Conservation (phyloP, 169 alveolate genomes). For the Plasmodium chabaudi region DNA sequence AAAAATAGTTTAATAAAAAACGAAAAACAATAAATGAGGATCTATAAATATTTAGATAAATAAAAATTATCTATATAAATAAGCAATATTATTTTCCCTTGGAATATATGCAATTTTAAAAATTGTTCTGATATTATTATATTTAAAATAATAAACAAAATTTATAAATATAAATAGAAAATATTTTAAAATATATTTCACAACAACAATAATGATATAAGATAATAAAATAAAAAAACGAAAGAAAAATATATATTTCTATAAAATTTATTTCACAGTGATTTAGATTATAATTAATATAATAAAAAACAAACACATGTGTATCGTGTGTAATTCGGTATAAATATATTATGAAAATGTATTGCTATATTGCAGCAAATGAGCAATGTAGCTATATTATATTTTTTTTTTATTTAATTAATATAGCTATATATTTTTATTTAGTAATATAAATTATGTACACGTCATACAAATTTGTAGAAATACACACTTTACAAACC, state of each 20-base stretch:
- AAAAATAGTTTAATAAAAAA: conserved; percentile 3
- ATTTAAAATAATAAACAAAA: conserved; percentile 22
- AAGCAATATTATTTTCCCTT: not conserved
- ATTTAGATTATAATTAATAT: not conserved
- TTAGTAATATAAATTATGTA: conserved; percentile 23
- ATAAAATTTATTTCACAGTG: conserved; percentile 9
- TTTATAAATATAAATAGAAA: conserved; percentile 36
- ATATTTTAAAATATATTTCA: conserved; percentile 24
- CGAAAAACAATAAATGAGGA: conserved; percentile 6
- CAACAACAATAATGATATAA: conserved; percentile 10
- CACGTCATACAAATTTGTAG: conserved; percentile 18
- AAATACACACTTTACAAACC: conserved; percentile 2
- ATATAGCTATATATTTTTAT: conserved; percentile 5
- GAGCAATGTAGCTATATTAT: not conserved
- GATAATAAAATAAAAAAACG: conserved; percentile 23
- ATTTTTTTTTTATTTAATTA: too few species aligned
- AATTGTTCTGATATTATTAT: conserved; percentile 13
- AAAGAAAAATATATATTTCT: conserved; percentile 1
- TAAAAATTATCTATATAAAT: not conserved
- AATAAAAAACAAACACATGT: conserved; percentile 17
- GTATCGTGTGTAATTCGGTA: not conserved
- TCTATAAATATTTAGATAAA: not conserved
- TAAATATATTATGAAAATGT: not conserved
- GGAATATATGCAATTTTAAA: conserved; percentile 8
- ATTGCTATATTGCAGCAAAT: not conserved